Evolutionary conservation across 371 early-diverging fungal genomes (phyloP).

Genomic region (Syncephalastrum sp.): DNA sequence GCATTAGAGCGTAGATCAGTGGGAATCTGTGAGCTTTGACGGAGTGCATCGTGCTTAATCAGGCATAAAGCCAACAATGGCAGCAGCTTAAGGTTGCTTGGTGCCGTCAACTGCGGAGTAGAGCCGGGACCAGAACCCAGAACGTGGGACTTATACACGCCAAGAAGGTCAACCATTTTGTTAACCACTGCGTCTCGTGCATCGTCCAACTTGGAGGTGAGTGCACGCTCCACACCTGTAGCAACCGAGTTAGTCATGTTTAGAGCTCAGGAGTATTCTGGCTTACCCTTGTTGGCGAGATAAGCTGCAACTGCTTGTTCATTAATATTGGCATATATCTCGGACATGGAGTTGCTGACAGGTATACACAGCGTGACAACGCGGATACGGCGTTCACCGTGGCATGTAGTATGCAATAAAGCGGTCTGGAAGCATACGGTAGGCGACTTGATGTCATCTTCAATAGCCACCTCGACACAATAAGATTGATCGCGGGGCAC

Average conservation of each 20-base stretch:
- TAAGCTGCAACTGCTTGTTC: slow-evolving; percentile 81
- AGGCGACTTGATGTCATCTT: slow-evolving; percentile 77
- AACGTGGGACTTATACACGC: slow-evolving; percentile 82
- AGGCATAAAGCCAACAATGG: slow-evolving; percentile 84
- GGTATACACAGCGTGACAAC: slow-evolving; percentile 93
- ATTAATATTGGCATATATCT: slow-evolving; percentile 83
- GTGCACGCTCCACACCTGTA: slow-evolving; percentile 74
- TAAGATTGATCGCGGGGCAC: slow-evolving; percentile 95
- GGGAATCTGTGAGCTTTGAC: slow-evolving; percentile 70
- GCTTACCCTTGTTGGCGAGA: slow-evolving; percentile 79
- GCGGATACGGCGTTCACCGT: slow-evolving; percentile 92
- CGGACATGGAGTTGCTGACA: slow-evolving; percentile 76
- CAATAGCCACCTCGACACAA: slow-evolving; percentile 86
- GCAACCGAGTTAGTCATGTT: background rate
- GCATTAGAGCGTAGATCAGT: slow-evolving; percentile 71
- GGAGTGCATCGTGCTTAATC: slow-evolving; percentile 73
- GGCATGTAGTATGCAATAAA: slow-evolving; percentile 84
- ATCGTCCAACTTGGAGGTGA: slow-evolving; percentile 89
- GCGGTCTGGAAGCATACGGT: slow-evolving; percentile 97
- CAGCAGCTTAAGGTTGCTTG: slow-evolving; percentile 82
- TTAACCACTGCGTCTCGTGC: slow-evolving; percentile 91
- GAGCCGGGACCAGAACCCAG: slow-evolving; percentile 72
- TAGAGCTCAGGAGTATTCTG: background rate
- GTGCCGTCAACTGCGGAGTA: slow-evolving; percentile 77
- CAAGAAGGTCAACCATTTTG: slow-evolving; percentile 84